These are phyloP conservation scores for Coix lacrymajobi DNA, from an alignment of 176 grass and related monocot species.

Conservation along the genomic window DNA sequence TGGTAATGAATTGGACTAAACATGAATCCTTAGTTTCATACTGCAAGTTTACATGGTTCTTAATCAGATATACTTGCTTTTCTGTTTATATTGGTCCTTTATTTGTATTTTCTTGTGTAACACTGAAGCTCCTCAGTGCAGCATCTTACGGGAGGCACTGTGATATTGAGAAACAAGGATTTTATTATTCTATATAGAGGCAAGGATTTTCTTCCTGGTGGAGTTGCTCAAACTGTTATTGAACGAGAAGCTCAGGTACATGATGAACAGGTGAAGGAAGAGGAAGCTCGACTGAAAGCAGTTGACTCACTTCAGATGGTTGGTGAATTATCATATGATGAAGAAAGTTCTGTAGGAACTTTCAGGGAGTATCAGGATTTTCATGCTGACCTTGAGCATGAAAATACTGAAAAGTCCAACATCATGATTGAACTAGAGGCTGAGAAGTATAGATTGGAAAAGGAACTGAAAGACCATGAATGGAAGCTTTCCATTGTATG, in stretches of 20 bases:
- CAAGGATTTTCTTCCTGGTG: conserved; percentile 84
- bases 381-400: conserved; percentile 29
- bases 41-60: conserved; percentile 9
- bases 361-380: conserved; percentile 73
- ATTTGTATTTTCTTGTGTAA: conserved; percentile 41
- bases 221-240: conserved; percentile 50
- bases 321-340: conserved; percentile 23
- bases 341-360: conserved; percentile 46
- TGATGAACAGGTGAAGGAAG: conserved; percentile 68
- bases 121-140: conserved; percentile 54
- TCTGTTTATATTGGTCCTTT: conserved; percentile 18
- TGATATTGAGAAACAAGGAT: conserved; percentile 93
- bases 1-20: not conserved
- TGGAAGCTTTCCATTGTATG: conserved; percentile 67
- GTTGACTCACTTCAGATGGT: conserved; percentile 42
- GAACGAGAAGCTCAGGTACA: conserved; percentile 52
- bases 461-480: conserved; percentile 69
- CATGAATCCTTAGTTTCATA: not conserved
- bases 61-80: not conserved
- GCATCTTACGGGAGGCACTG: conserved; percentile 83
- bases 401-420: conserved; percentile 21
- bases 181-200: conserved; percentile 95
- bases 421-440: conserved; percentile 51
- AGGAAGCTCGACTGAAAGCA: conserved; percentile 59
- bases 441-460: conserved; percentile 57